Conservation (phyloP, 768 basidiomycete species). For the Pleurotus platypus region DNA sequence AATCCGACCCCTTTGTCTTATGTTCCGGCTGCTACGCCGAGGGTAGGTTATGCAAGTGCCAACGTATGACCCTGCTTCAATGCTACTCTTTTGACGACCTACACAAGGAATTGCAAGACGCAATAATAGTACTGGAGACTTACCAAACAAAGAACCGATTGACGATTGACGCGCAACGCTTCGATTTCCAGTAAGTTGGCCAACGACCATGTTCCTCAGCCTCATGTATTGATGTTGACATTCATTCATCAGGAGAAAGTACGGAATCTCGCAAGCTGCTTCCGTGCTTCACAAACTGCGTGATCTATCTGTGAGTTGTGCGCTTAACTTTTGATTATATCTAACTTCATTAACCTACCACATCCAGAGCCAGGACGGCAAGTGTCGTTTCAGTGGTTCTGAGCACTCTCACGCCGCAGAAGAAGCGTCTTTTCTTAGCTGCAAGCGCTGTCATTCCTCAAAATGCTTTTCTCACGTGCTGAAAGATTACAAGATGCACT, state of each 20-base stretch:
- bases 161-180: not conserved
- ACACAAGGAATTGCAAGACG: conserved; percentile 34
- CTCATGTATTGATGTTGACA: not conserved
- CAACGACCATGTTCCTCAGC: not conserved
- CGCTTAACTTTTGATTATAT: too few relatives aligned
- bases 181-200: not conserved
- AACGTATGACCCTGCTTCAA: conserved; percentile 58
- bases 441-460: conserved; percentile 36
- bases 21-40: conserved; percentile 77
- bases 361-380: not conserved
- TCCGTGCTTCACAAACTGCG: conserved; percentile 31
- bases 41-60: conserved; percentile 70
- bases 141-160: not conserved
- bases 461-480: conserved; percentile 38
- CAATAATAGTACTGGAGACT: conserved; percentile 13
- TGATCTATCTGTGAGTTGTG: not conserved
- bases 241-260: conserved; percentile 5
- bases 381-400: conserved; percentile 10
- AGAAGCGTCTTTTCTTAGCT: conserved; percentile 23
- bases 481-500: conserved; percentile 29
- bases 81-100: conserved; percentile 47
- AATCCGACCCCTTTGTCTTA: conserved; percentile 33
- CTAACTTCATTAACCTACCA: too few relatives aligned
- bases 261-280: conserved; percentile 30
- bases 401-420: conserved; percentile 17